A percentile compares a stretch with the other conserved stretches of the same genome.
phyloP scores from a whole-genome alignment of 1,139 yeast genomes.

The Debaryomycetaceae sp. region DNA sequence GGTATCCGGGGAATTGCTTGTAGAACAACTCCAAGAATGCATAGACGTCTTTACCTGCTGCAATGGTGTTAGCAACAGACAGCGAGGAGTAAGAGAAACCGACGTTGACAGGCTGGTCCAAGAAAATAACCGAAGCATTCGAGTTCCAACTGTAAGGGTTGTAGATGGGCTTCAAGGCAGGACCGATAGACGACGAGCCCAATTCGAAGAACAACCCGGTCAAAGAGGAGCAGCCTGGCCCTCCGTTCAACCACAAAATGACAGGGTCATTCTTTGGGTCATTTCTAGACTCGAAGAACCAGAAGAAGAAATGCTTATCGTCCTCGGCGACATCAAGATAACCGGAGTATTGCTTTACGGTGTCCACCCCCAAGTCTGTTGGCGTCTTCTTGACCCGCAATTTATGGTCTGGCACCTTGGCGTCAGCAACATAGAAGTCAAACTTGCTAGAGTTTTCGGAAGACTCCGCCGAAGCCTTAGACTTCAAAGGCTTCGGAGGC shows the following conservation, averaged over 20 bases:
- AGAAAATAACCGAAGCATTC: constrained; percentile 85
- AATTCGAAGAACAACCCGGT: constrained; percentile 90
- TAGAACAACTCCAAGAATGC: constrained; percentile 75
- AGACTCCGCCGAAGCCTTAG: constrained; percentile 15
- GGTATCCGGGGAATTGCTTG: constrained; percentile 65
- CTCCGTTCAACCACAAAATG: constrained; percentile 54
- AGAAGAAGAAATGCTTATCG: constrained; percentile 77
- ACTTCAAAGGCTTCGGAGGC: constrained; percentile 39
- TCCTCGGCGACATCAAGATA: constrained; percentile 54
- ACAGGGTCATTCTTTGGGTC: constrained; percentile 85
- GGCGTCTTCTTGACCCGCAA: constrained; percentile 45
- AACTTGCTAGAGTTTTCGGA: constrained; percentile 32
- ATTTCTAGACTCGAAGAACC: constrained; percentile 89
- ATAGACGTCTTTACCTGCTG: constrained; percentile 79
- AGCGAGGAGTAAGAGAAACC: constrained; percentile 73
- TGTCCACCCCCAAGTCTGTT: constrained; percentile 46
- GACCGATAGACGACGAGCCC: constrained; percentile 77
- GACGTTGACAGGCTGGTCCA: constrained; percentile 93
- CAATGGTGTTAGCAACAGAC: constrained; percentile 55
- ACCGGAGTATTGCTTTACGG: constrained; percentile 62
- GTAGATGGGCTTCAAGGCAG: constrained; percentile 62
- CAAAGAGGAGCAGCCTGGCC: constrained; percentile 44
- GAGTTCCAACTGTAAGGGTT: constrained; percentile 86
- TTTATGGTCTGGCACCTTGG: constrained; percentile 49
- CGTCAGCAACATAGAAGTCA: constrained; percentile 52